phyloP scores from a whole-genome alignment of 768 basidiomycete genomes.

The Lactarius sp. region DNA sequence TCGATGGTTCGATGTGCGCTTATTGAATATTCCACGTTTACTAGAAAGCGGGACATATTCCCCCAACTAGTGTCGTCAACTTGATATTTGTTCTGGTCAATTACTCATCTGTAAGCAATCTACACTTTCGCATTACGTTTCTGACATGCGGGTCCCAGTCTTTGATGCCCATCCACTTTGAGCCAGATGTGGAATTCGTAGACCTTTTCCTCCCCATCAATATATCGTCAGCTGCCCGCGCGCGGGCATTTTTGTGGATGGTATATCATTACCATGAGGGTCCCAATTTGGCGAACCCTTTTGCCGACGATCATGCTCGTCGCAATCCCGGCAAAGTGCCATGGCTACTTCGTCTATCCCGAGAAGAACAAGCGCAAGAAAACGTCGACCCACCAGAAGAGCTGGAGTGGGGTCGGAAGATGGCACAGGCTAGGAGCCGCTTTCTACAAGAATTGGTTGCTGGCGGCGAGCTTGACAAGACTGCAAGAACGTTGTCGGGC shows the following conservation, averaged over 20 bases:
- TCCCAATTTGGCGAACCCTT: constrained; percentile 61
- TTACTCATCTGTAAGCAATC: constrained; percentile 60
- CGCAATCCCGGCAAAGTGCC: constrained; percentile 61
- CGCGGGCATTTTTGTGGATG: constrained; percentile 77
- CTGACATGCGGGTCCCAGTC: constrained; percentile 27
- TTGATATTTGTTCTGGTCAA: constrained; percentile 79
- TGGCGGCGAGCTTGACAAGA: constrained; percentile 36
- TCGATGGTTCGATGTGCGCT: constrained; percentile 11
- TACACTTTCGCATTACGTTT: not conserved
- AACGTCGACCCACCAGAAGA: constrained; percentile 79
- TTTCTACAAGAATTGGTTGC: constrained; percentile 69
- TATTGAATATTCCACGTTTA: constrained; percentile 14
- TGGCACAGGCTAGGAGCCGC: constrained; percentile 64
- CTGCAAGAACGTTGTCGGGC: constrained; percentile 28
- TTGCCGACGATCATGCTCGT: constrained; percentile 60
- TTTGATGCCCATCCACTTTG: constrained; percentile 59
- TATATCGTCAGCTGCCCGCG: constrained; percentile 67
- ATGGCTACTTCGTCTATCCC: constrained; percentile 48
- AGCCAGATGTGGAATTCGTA: constrained; percentile 66
- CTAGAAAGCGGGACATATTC: constrained; percentile 55
- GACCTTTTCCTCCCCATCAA: constrained; percentile 81
- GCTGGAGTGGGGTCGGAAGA: constrained; percentile 67
- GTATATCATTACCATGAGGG: constrained; percentile 78
- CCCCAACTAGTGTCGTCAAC: constrained; percentile 84
- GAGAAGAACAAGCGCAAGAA: constrained; percentile 53